A percentile compares a stretch with the other conserved stretches of the same genome.
Evolutionary conservation across 75 land plant genomes (phyloP).

Genomic region (Gnetum montanum): DNA sequence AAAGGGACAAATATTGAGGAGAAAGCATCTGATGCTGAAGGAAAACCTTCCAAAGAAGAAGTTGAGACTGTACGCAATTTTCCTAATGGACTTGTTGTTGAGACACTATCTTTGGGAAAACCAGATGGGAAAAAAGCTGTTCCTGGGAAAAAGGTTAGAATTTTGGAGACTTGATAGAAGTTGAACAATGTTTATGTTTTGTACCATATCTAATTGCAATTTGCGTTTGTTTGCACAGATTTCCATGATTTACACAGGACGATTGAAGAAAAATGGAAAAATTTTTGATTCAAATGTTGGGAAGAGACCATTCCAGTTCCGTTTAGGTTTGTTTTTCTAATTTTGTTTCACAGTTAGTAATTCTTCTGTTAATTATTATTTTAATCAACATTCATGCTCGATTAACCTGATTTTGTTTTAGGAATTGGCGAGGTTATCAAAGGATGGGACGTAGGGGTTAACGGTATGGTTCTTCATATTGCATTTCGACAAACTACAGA

Average conservation of each 20-base stretch:
- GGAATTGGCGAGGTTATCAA: slow-evolving; percentile 88
- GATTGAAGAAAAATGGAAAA: slow-evolving; percentile 73
- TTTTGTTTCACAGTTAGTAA: background rate
- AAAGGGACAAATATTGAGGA: slow-evolving; percentile 5
- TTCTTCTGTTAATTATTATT: background rate
- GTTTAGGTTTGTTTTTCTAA: slow-evolving; percentile 44
- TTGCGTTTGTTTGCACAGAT: slow-evolving; percentile 39
- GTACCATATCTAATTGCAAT: background rate
- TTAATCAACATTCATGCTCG: too few relatives aligned
- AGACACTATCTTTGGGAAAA: slow-evolving; percentile 74
- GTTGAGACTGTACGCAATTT: slow-evolving; percentile 36
- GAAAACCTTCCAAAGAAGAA: too few relatives aligned
- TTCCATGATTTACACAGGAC: slow-evolving; percentile 68
- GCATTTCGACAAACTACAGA: too few relatives aligned
- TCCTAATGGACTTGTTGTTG: slow-evolving; percentile 73
- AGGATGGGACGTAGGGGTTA: slow-evolving; percentile 95
- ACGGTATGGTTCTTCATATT: slow-evolving; percentile 51
- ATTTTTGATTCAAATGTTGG: slow-evolving; percentile 87
- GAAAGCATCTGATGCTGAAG: background rate
- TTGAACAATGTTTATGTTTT: background rate
- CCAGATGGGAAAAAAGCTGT: slow-evolving; percentile 91
- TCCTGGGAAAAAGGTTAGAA: slow-evolving; percentile 71
- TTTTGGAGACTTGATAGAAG: slow-evolving; percentile 3
- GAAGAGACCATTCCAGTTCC: slow-evolving; percentile 69
- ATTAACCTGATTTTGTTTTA: slow-evolving; percentile 21